A percentile compares a stretch with the other conserved stretches of the same genome.
phyloP scores from a whole-genome alignment of 2,329 filamentous ascomycete genomes.

The Lasiodiplodia sp. region DNA sequence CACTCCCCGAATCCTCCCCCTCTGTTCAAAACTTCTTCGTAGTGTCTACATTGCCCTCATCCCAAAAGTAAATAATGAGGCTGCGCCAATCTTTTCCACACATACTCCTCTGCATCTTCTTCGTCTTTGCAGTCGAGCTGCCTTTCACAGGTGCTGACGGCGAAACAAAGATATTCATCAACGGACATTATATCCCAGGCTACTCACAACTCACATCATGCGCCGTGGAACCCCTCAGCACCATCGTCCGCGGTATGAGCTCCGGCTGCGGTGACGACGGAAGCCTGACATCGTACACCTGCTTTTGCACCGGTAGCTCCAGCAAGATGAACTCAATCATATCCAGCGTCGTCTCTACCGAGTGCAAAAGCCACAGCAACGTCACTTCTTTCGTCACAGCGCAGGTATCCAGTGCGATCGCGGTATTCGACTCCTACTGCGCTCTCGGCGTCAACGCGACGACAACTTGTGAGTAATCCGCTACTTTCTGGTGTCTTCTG shows the following conservation, averaged over 20 bases:
- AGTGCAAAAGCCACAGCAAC: not conserved
- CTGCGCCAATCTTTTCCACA: not conserved
- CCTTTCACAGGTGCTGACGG: not conserved
- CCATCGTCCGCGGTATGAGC: not conserved
- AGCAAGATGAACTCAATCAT: not conserved
- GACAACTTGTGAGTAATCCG: not conserved
- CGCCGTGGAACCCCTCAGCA: not conserved
- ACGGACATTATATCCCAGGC: not conserved
- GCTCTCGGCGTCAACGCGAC: conserved; percentile 1
- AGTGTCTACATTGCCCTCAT: not conserved
- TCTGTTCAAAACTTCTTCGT: not conserved
- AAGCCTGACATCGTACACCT: not conserved
- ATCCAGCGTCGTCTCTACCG: not conserved
- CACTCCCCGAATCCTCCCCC: not conserved
- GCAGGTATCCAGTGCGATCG: not conserved
- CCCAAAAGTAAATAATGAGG: not conserved
- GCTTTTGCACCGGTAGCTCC: conserved; percentile 14
- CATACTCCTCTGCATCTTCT: not conserved
- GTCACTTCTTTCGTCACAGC: not conserved
- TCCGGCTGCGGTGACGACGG: conserved; percentile 1
- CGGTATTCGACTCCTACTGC: conserved; percentile 11
- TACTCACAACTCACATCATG: not conserved
- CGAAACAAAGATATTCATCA: not conserved
- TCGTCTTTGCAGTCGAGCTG: not conserved
- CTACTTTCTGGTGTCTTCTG: no score